These are phyloP conservation scores for Allantophomopsis lycopodina DNA, from an alignment of 2,329 filamentous ascomycete species.

Conservation along the genomic window DNA sequence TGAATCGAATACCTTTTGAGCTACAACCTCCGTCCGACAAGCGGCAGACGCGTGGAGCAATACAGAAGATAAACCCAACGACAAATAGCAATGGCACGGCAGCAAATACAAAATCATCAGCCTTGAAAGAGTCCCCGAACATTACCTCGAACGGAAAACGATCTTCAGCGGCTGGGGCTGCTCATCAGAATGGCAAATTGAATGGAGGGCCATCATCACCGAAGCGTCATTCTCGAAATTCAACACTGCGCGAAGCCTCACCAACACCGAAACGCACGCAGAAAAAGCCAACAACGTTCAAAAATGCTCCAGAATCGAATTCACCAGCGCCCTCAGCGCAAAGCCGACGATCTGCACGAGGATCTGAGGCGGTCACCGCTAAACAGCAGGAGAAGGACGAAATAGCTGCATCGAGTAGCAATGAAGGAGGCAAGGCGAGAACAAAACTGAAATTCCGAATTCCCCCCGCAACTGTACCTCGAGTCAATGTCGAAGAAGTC, in stretches of 20 bases:
- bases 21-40: conserved; percentile 34
- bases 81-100: conserved; percentile 1
- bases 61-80: conserved; percentile 17
- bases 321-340: conserved; percentile 7
- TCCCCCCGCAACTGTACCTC: conserved; percentile 33
- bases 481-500: conserved; percentile 45
- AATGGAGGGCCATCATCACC: conserved; percentile 7
- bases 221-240: conserved; percentile 14
- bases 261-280: conserved; percentile 11
- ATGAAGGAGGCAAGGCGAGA: conserved; percentile 6
- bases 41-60: conserved; percentile 33
- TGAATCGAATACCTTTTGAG: conserved; percentile 41
- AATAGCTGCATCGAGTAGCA: background rate
- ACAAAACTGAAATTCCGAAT: conserved; percentile 36
- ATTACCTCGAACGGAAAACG: conserved; percentile 6
- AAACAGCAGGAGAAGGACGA: conserved; percentile 3
- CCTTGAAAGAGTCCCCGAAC: conserved; percentile 4
- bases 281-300: conserved; percentile 8
- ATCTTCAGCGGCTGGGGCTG: conserved; percentile 9
- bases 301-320: conserved; percentile 8
- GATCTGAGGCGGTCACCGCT: conserved; percentile 1
- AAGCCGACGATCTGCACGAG: conserved; percentile 10
- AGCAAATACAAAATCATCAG: conserved; percentile 13
- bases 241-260: conserved; percentile 11
- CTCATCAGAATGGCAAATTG: background rate